Evolutionary conservation across 805 yeast genomes (phyloP).

Genomic region (Cyberlindnera bimundalis): DNA sequence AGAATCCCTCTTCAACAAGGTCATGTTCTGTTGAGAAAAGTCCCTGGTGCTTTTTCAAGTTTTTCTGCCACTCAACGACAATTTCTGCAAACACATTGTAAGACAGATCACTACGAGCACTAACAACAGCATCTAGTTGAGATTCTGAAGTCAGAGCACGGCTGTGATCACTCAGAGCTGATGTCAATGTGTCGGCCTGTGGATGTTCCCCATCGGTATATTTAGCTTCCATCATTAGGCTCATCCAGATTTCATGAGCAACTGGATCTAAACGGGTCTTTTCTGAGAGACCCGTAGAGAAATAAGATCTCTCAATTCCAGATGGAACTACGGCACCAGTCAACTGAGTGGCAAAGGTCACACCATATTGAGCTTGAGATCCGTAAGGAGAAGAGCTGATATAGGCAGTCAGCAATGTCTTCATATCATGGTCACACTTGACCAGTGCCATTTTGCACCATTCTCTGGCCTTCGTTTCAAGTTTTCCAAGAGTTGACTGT

Average conservation of each 20-base stretch:
- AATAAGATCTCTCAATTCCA: conserved; percentile 61
- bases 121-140: conserved; percentile 72
- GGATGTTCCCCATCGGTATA: conserved; percentile 27
- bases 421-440: conserved; percentile 68
- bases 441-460: conserved; percentile 65
- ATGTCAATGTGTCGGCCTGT: conserved; percentile 51
- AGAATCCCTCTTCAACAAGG: conserved; percentile 53
- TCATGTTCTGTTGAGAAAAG: conserved; percentile 59
- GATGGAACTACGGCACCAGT: conserved; percentile 68
- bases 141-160: conserved; percentile 69
- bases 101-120: conserved; percentile 45
- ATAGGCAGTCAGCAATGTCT: conserved; percentile 75
- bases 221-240: neutral
- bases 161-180: conserved; percentile 32
- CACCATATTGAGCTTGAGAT: conserved; percentile 52
- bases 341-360: conserved; percentile 86
- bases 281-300: neutral
- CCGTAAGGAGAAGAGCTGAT: conserved; percentile 45
- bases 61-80: conserved; percentile 61
- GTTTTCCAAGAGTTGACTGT: conserved; percentile 54
- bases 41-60: conserved; percentile 60
- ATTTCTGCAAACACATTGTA: conserved; percentile 65
- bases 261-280: neutral
- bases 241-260: neutral
- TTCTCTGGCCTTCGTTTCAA: conserved; percentile 53